phyloP scores from a whole-genome alignment of 495 filamentous ascomycete genomes.

The Trichoderma virens region DNA sequence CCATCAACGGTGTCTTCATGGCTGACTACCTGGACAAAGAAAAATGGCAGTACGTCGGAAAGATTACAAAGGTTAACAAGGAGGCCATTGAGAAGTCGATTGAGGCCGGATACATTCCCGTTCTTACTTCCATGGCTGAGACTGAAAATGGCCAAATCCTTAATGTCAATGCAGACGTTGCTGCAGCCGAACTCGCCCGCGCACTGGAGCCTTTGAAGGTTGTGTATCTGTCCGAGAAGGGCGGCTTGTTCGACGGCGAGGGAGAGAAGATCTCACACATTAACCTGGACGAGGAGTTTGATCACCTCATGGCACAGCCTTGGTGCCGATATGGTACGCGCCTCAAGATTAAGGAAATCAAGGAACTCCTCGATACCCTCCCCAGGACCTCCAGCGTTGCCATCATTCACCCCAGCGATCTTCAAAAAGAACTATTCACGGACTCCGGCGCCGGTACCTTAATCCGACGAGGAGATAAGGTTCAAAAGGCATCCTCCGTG shows the following conservation, averaged over 20 bases:
- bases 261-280: constrained; percentile 96
- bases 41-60: constrained; percentile 90
- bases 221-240: constrained; percentile 96
- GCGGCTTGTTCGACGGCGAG: constrained; percentile 88
- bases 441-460: constrained; percentile 93
- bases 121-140: constrained; percentile 96
- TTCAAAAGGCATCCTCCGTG: constrained; percentile 64
- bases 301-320: constrained; percentile 85
- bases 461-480: constrained; percentile 87
- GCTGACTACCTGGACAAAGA: constrained; percentile 93
- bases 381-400: constrained; percentile 92
- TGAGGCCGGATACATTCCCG: constrained; percentile 83
- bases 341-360: constrained; percentile 98
- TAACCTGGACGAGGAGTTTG: constrained; percentile 96
- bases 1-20: constrained; percentile 87
- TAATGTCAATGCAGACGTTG: constrained; percentile 97
- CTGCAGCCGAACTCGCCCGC: constrained; percentile 85
- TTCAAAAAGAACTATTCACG: constrained; percentile 95
- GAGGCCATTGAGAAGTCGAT: constrained; percentile 87
- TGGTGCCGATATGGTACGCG: constrained; percentile 96
- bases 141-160: constrained; percentile 87
- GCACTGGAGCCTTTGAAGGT: constrained; percentile 93
- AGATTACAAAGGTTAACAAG: constrained; percentile 91
- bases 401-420: constrained; percentile 89
- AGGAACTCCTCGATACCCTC: constrained; percentile 78